A percentile compares a stretch with the other conserved stretches of the same genome.
phyloP scores from a whole-genome alignment of 2,329 filamentous ascomycete species.

The Ascosphaera apis region DNA sequence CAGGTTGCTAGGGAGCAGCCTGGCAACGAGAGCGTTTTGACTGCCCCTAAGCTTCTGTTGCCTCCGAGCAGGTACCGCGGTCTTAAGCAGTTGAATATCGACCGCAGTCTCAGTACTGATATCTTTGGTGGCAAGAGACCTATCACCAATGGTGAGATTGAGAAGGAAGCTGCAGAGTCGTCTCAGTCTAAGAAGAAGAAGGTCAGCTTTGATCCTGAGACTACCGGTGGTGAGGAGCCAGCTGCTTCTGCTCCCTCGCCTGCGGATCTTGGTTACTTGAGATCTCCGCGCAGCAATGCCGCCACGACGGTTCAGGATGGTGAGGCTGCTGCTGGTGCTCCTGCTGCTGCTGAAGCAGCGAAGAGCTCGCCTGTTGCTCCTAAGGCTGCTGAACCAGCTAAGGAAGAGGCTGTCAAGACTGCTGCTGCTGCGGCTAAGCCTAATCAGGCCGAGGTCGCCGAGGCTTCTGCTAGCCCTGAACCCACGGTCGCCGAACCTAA shows the following conservation, averaged over 20 bases:
- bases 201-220: slow-evolving; percentile 61
- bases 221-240: slow-evolving; percentile 12
- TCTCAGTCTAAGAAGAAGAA: slow-evolving; percentile 40
- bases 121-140: slow-evolving; percentile 27
- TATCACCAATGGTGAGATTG: slow-evolving; percentile 19
- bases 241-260: slow-evolving; percentile 34
- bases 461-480: background rate
- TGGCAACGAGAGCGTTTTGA: background rate
- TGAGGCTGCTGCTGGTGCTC: slow-evolving; percentile 11
- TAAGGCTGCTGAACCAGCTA: slow-evolving; percentile 33
- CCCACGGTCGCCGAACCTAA: slow-evolving; percentile 22
- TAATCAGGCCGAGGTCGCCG: background rate
- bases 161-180: slow-evolving; percentile 13
- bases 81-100: slow-evolving; percentile 82
- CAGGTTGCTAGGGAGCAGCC: background rate
- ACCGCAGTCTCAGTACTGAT: slow-evolving; percentile 54
- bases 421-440: background rate
- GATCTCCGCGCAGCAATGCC: slow-evolving; percentile 23
- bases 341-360: slow-evolving; percentile 22
- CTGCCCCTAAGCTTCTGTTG: background rate
- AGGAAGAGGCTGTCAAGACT: slow-evolving; percentile 19
- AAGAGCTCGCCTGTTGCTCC: slow-evolving; percentile 55
- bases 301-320: slow-evolving; percentile 3
- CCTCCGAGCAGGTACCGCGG: slow-evolving; percentile 18
- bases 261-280: slow-evolving; percentile 36